Evolutionary conservation across 1,284 basidiomycete genomes (phyloP).

Genomic region (Fomes fomentarius): DNA sequence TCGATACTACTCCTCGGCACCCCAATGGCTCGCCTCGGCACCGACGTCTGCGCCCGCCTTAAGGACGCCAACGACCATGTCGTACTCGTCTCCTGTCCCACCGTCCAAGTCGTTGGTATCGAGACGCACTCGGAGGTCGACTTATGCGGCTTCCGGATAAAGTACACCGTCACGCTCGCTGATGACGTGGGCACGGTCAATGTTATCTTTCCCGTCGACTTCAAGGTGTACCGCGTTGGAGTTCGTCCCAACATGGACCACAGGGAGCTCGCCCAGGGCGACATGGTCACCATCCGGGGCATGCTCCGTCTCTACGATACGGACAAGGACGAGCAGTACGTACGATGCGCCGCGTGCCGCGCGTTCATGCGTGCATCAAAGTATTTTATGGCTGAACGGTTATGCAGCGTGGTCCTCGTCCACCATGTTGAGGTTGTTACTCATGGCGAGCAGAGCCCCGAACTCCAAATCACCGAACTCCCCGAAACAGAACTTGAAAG

Average conservation of each 20-base stretch:
- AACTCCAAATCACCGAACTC: neutral
- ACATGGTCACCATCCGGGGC: neutral
- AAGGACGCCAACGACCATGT: neutral
- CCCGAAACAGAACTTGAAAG: too few species aligned
- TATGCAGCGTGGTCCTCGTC: neutral
- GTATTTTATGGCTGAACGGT: neutral
- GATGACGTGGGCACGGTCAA: neutral
- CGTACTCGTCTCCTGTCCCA: neutral
- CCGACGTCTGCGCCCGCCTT: neutral
- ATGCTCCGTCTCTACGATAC: neutral
- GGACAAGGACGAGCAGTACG: neutral
- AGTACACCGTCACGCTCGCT: neutral
- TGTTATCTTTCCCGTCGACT: neutral
- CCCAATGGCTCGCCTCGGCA: neutral
- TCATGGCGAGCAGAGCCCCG: neutral
- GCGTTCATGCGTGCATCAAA: neutral
- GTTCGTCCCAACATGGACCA: neutral
- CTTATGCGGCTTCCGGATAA: neutral
- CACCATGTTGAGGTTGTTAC: neutral
- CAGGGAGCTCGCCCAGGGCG: neutral
- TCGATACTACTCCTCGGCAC: neutral
- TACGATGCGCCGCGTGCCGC: neutral
- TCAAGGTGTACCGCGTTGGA: neutral
- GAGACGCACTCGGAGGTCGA: neutral
- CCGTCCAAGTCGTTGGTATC: neutral